A percentile compares a stretch with the other conserved stretches of the same genome.
Evolutionary conservation across 192 early-diverging fungal genomes (phyloP).

Genomic region (Anaeromyces robustus): DNA sequence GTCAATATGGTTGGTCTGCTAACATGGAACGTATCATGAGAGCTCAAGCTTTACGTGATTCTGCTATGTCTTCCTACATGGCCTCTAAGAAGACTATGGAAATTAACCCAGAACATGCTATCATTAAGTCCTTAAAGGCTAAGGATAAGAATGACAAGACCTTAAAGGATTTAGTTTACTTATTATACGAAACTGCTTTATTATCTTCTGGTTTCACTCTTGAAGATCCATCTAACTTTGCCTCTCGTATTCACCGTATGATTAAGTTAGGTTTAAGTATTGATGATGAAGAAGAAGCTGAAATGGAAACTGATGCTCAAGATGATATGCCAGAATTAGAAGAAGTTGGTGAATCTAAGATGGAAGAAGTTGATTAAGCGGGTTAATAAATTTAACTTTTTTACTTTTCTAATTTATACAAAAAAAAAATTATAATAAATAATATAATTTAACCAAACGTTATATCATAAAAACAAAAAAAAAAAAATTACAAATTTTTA

Average conservation of each 20-base stretch:
- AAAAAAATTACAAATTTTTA: too few species aligned
- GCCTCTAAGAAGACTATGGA: slow-evolving; percentile 98
- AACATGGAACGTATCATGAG: slow-evolving; percentile 99
- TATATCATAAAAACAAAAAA: too few species aligned
- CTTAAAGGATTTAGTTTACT: slow-evolving; percentile 87
- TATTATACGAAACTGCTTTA: slow-evolving; percentile 90
- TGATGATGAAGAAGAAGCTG: slow-evolving; percentile 57
- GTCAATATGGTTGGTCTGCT: slow-evolving; percentile 98
- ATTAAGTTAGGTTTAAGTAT: slow-evolving; percentile 95
- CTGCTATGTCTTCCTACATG: slow-evolving; percentile 99
- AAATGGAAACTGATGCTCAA: slow-evolving; percentile 11
- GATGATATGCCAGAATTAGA: slow-evolving; percentile 41
- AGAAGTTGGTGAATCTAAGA: slow-evolving; percentile 31
- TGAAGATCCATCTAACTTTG: slow-evolving; percentile 86
- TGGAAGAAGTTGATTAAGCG: slow-evolving; percentile 36
- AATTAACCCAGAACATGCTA: slow-evolving; percentile 89
- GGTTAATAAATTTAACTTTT: neutral
- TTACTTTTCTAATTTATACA: too few species aligned
- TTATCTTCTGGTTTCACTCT: slow-evolving; percentile 94
- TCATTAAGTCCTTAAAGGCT: slow-evolving; percentile 84
- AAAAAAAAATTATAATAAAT: too few species aligned
- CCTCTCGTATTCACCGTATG: slow-evolving; percentile 96
- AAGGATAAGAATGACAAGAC: slow-evolving; percentile 99
- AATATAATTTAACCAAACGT: too few species aligned
- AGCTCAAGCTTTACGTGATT: slow-evolving; percentile 97